Evolutionary conservation across 495 filamentous ascomycete species (phyloP).

Genomic region (Tetracladium setigerum): DNA sequence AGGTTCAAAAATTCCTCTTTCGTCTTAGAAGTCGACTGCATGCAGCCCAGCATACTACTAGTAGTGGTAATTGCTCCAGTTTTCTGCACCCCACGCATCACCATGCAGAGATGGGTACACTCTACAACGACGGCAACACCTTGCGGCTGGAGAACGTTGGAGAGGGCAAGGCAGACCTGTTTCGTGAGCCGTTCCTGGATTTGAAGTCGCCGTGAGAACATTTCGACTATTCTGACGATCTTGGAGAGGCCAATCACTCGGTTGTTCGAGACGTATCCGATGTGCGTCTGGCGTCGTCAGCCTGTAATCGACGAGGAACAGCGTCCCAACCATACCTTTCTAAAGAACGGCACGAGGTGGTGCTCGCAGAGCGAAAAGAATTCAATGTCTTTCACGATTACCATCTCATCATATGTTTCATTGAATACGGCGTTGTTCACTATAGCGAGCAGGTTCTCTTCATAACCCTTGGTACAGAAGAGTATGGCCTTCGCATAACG

Average conservation of each 20-base stretch:
- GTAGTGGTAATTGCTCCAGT: conserved; percentile 63
- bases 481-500: conserved; percentile 95
- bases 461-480: conserved; percentile 94
- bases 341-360: conserved; percentile 73
- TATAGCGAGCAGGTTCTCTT: conserved; percentile 85
- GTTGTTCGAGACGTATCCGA: conserved; percentile 67
- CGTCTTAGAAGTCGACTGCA: conserved; percentile 67
- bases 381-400: conserved; percentile 77
- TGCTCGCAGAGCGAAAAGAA: conserved; percentile 78
- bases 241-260: conserved; percentile 70
- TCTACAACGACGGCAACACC: conserved; percentile 77
- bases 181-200: conserved; percentile 75
- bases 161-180: conserved; percentile 67
- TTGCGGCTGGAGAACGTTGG: conserved; percentile 62
- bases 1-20: conserved; percentile 59
- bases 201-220: conserved; percentile 71
- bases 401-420: conserved; percentile 69
- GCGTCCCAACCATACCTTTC: conserved; percentile 32
- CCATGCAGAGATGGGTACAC: conserved; percentile 74
- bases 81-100: conserved; percentile 66
- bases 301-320: not conserved
- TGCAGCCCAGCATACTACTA: conserved; percentile 72
- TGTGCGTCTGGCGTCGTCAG: conserved; percentile 54
- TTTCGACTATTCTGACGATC: conserved; percentile 67
- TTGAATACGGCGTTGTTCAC: conserved; percentile 92